Base-by-base conservation (phyloP, 768 basidiomycete genomes). In the Leccinellum albellum region DNA sequence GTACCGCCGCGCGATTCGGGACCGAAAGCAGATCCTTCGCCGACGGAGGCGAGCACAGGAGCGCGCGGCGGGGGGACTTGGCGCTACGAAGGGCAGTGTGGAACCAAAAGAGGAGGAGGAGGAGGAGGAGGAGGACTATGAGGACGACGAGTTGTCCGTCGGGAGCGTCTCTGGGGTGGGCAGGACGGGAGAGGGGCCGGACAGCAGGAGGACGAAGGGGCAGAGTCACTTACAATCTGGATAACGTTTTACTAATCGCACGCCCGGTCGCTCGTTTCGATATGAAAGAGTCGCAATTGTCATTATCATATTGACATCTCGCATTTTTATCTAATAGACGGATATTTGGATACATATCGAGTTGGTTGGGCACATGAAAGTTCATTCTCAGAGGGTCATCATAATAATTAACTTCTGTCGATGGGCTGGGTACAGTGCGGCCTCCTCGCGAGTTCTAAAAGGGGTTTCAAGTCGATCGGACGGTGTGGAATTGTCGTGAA, bases 1-100 rank as follows among this genome's bases (percentile, higher is more conserved):
- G 54, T 87, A 89, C 70, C 78, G 82, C 60, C 76, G 79, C 46
- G 87, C 86, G 44, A 75, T 93, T 57, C 75, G 84, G 71, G 85
- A 79, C 61, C 75, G 93, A 59, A 91, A 91, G 76, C 88, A 87
- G 79, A 87, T 94, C 48, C 75, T 94, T 62, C 79, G 77, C 65
- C 74, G 89, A 52, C 74, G 90, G 52, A 75, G 86, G 63, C 77
- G 87, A 60, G 90, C 90, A 29, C 81, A 84, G 70, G 89, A 90
- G 74, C 74, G 88, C 17, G 82, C 82, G 1, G 81, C 81, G 40
- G 71, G 71, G 20, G 71, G 72, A 14, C 57, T 72, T 33, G 64
- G 61, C 10, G 17, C 32, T 50, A 59, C 58, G 40, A 74, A 64
- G 64, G 60, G 58, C 35, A 31, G 60, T 57, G 61, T 57, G 37